Percentiles rank a stretch among this genome's conserved stretches.
phyloP scores from a whole-genome alignment of 257 asterid species.

The Fraxinus excelsior region DNA sequence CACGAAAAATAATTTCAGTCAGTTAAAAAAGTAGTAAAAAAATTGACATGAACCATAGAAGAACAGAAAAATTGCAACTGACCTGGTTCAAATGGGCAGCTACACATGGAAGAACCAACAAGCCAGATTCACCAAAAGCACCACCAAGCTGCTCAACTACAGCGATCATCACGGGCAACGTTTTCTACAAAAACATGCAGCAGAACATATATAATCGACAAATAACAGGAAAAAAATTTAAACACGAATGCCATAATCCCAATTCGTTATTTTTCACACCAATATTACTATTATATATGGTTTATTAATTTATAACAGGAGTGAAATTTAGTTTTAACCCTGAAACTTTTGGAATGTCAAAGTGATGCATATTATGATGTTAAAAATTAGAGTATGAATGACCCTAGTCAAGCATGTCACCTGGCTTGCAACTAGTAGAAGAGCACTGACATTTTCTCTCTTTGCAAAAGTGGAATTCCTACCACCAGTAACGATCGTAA shows the following conservation, averaged over 20 bases:
- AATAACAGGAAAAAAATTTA: background rate
- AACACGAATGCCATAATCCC: background rate
- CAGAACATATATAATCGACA: background rate
- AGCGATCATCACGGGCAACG: conserved; percentile 95
- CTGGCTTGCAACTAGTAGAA: conserved; percentile 89
- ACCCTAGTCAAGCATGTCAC: conserved; percentile 36
- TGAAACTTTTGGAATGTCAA: background rate
- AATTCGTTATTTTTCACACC: background rate
- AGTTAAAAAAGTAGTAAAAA: conserved; percentile 9
- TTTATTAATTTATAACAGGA: conserved; percentile 3
- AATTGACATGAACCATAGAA: background rate
- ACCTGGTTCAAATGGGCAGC: conserved; percentile 98
- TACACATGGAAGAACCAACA: conserved; percentile 89
- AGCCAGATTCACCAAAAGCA: conserved; percentile 86
- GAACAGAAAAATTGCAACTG: conserved; percentile 5
- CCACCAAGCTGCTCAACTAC: conserved; percentile 98
- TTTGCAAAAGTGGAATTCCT: conserved; percentile 61
- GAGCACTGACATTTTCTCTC: conserved; percentile 74
- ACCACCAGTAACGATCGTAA: conserved; percentile 59
- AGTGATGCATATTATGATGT: background rate
- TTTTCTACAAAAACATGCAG: conserved; percentile 56
- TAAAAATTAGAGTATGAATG: background rate
- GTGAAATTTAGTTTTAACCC: background rate
- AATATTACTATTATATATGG: background rate
- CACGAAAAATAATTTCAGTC: conserved; percentile 19